Base-by-base conservation (phyloP, 345 rosid species). In the Syzygium oleosum region DNA sequence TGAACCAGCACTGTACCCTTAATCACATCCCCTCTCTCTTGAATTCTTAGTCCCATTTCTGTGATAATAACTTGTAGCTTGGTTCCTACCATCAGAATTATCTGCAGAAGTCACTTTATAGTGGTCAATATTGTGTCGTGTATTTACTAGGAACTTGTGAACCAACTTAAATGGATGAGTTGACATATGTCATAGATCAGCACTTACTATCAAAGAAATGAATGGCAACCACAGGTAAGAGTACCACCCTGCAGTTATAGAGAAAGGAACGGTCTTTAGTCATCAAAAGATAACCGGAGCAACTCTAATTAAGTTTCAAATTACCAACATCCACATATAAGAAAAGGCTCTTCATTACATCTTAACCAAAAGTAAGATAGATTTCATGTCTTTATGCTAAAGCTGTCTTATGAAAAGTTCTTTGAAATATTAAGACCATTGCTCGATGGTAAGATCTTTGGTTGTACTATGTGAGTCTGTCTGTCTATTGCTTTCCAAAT, bases 1-100 rank as follows among this genome's bases (percentile, higher is more conserved):
- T 94, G 91, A 90, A 98, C 99, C 73, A 98, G 91, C 1, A 98
- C 99, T n/a, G 97, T 95, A 84, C 99, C 99, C 92, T 91, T 94
- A 84, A 98, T 97, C 85, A 98, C 99, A 78, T 92, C 94, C 52
- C 99, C 99, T 92, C 94, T 94, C 0, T 95, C 97, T 92, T 93
- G 97, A 91, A 96, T 93, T 86, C 94, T 92, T 49, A 98, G 90
- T 23, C 97, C 99, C 92, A 98, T 84, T 90, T 93, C 92, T 8
- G 99, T 96, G 88, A 98, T 96, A 88, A 96, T 93, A 91, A 98
- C 91, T 93, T 96, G 97, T 31, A 98, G 93, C 92, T 98, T 96
- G 63, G 98, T 54, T 86, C 99, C 99, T 11, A 96, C 90, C 91
- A 94, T 27, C 85, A 98, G 87, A 27, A 94, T 93, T 84, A 94